These are phyloP conservation scores for Bipolaris victoriae DNA, from an alignment of 2,329 filamentous ascomycete species.

Conservation along the genomic window DNA sequence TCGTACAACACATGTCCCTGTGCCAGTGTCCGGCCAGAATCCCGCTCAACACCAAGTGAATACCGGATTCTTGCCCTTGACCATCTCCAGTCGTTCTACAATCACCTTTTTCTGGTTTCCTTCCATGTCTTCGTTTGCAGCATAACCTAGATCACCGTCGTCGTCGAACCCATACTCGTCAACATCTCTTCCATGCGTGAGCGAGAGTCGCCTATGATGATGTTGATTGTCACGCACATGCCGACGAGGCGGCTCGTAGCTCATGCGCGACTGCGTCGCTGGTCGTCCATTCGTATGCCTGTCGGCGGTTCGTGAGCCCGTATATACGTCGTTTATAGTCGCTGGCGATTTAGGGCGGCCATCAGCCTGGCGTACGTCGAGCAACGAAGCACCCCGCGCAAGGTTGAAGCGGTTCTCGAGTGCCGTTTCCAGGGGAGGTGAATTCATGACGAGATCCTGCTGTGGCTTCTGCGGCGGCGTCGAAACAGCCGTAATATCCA, in stretches of 20 bases:
- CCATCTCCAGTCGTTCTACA: constrained; percentile 92
- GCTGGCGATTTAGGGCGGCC: constrained; percentile 39
- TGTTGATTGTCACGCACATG: constrained; percentile 44
- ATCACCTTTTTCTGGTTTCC: constrained; percentile 91
- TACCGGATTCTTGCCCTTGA: constrained; percentile 93
- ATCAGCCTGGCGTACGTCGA: constrained; percentile 44
- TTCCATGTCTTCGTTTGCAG: constrained; percentile 92
- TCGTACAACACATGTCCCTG: constrained; percentile 1
- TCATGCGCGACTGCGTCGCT: constrained; percentile 47
- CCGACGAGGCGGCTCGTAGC: constrained; percentile 49
- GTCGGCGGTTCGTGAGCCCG: constrained; percentile 27
- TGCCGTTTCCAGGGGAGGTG: constrained; percentile 55
- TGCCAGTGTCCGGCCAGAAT: neutral
- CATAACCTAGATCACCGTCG: constrained; percentile 92
- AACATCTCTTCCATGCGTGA: constrained; percentile 62
- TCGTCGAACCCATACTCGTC: constrained; percentile 60
- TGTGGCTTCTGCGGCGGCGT: constrained; percentile 59
- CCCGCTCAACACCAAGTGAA: constrained; percentile 86
- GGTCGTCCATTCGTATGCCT: constrained; percentile 32
- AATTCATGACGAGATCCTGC: constrained; percentile 72
- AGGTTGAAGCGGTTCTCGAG: constrained; percentile 57
- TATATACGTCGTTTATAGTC: constrained; percentile 44
- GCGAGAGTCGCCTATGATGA: constrained; percentile 52
- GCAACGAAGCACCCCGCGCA: constrained; percentile 53
- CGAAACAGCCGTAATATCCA: constrained; percentile 81